A percentile compares a stretch with the other conserved stretches of the same genome.
Evolutionary conservation across 1,284 basidiomycete genomes (phyloP).

Genomic region (Sanguinoderma infundibulare): DNA sequence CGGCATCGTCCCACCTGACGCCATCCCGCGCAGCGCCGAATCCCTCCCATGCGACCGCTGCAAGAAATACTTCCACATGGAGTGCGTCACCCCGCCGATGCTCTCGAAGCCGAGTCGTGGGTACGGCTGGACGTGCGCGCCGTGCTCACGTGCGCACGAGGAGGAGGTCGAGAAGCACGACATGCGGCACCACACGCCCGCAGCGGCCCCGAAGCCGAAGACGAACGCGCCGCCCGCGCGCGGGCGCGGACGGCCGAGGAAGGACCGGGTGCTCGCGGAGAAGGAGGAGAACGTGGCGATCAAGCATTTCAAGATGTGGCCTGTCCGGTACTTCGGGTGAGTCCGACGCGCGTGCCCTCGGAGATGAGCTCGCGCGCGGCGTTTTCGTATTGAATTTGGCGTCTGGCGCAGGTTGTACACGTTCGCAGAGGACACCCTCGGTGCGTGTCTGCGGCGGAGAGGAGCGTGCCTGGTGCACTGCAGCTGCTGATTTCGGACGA

Average conservation of each 20-base stretch:
- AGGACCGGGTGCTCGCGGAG: constrained; percentile 69
- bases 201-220: constrained; percentile 53
- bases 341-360: constrained; percentile 29
- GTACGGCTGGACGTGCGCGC: constrained; percentile 97
- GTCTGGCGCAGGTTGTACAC: constrained; percentile 74
- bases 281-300: constrained; percentile 78
- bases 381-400: neutral
- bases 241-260: constrained; percentile 73
- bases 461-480: constrained; percentile 1
- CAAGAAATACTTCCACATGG: constrained; percentile 95
- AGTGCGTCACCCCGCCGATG: constrained; percentile 92
- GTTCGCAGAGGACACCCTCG: constrained; percentile 88
- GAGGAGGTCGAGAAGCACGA: constrained; percentile 84
- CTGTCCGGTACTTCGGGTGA: constrained; percentile 95
- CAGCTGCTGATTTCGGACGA: constrained; percentile 28
- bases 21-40: constrained; percentile 62
- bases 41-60: constrained; percentile 95
- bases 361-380: constrained; percentile 8
- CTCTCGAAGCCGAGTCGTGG: constrained; percentile 94
- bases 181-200: constrained; percentile 53
- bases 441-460: constrained; percentile 43
- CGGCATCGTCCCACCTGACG: neutral
- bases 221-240: constrained; percentile 70
- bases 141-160: constrained; percentile 88
- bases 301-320: constrained; percentile 92